Conservation (phyloP, 352 stramenopile genomes). For the Phytophthora tubulina region DNA sequence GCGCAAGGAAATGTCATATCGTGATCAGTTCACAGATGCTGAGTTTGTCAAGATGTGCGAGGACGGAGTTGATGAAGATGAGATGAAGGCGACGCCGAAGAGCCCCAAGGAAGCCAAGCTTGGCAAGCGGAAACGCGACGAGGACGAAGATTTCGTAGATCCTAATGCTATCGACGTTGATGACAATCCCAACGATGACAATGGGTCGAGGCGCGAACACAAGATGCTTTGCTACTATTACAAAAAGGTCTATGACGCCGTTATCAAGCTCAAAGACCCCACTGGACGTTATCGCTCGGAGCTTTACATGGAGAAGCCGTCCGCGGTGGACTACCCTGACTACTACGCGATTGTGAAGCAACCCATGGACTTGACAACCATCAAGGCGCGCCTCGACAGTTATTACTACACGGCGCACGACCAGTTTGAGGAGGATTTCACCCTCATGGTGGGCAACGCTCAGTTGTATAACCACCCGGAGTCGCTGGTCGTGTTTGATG, state of each 20-base stretch:
- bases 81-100: slow-evolving; percentile 32
- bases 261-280: slow-evolving; percentile 79
- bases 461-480: slow-evolving; percentile 89
- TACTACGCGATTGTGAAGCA: slow-evolving; percentile 91
- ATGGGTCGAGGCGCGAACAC: slow-evolving; percentile 57
- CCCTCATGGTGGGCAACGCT: slow-evolving; percentile 89
- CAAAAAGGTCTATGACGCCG: slow-evolving; percentile 86
- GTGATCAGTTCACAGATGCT: slow-evolving; percentile 86
- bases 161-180: slow-evolving; percentile 38
- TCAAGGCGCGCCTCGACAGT: slow-evolving; percentile 81
- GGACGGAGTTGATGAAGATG: slow-evolving; percentile 72
- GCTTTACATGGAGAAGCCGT: slow-evolving; percentile 85
- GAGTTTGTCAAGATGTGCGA: slow-evolving; percentile 92
- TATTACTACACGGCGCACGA: slow-evolving; percentile 72
- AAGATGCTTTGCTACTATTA: slow-evolving; percentile 87
- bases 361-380: slow-evolving; percentile 90
- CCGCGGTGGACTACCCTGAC: slow-evolving; percentile 84
- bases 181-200: slow-evolving; percentile 52
- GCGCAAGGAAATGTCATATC: slow-evolving; percentile 89
- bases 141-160: slow-evolving; percentile 35
- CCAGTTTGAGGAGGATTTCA: slow-evolving; percentile 83
- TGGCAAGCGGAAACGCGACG: slow-evolving; percentile 49
- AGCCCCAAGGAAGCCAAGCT: slow-evolving; percentile 35
- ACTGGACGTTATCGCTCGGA: slow-evolving; percentile 74
- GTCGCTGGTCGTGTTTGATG: slow-evolving; percentile 86